Conservation (phyloP, 495 filamentous ascomycete species). For the Aspergillus homomorphus region DNA sequence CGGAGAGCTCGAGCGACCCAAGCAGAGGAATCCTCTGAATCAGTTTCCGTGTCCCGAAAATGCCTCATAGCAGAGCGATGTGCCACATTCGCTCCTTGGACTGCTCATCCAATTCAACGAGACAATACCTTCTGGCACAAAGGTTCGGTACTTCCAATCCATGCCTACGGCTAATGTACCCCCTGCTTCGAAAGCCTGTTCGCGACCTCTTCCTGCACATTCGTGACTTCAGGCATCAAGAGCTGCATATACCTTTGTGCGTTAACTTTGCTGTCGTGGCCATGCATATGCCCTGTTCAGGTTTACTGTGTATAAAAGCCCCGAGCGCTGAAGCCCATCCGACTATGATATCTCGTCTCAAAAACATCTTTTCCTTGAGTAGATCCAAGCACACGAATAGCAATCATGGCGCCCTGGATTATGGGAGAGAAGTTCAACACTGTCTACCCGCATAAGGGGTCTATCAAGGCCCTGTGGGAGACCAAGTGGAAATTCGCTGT, state of each 20-base stretch:
- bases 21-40: no score
- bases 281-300: not conserved
- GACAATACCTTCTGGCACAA: not conserved
- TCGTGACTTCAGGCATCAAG: not conserved
- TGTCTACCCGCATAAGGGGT: conserved; percentile 60
- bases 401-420: conserved; percentile 27
- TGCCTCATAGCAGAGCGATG: not conserved
- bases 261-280: not conserved
- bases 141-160: not conserved
- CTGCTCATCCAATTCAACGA: no score
- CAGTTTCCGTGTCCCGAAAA: not conserved
- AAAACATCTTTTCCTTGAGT: not conserved
- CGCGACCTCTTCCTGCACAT: not conserved
- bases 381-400: not conserved
- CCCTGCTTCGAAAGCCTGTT: not conserved
- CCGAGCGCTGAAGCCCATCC: not conserved
- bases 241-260: not conserved
- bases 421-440: conserved; percentile 38
- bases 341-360: not conserved
- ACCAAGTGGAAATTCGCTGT: conserved; percentile 75
- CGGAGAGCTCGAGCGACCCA: no score
- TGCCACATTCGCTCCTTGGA: no score
- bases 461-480: conserved; percentile 73
- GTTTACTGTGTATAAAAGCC: not conserved
- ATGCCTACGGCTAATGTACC: not conserved